Conservation (phyloP, 192 early-diverging fungal genomes). For the Phycomyces blakesleeanus region DNA sequence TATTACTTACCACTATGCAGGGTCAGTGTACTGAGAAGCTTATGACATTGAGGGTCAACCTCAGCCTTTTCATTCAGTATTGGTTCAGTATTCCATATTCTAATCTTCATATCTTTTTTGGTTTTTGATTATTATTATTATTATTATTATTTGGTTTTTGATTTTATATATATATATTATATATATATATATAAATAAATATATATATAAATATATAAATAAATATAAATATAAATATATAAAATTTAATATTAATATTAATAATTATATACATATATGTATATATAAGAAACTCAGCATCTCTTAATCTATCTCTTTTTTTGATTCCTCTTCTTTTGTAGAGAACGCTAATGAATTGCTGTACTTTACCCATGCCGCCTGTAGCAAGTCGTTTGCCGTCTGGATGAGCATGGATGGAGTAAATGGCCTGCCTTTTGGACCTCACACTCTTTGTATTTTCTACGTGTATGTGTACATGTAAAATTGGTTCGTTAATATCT, state of each 20-base stretch:
- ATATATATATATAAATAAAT: not conserved
- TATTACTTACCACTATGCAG: constrained; percentile 70
- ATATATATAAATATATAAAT: constrained; percentile 12
- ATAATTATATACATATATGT: not conserved
- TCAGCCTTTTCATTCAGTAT: constrained; percentile 51
- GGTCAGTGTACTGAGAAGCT: constrained; percentile 75
- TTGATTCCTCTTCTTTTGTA: too few species aligned
- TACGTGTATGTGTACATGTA: too few species aligned
- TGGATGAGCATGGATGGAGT: constrained; percentile 86
- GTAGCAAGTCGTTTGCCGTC: constrained; percentile 78
- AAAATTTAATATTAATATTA: not conserved
- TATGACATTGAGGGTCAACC: constrained; percentile 44
- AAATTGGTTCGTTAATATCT: too few species aligned
- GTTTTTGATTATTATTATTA: too few species aligned
- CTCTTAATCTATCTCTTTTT: not conserved
- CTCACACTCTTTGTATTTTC: constrained; percentile 33
- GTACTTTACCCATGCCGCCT: constrained; percentile 64
- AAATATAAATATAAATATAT: not conserved
- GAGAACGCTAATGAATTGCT: too few species aligned
- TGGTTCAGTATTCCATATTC: constrained; percentile 80
- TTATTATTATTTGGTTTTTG: too few species aligned
- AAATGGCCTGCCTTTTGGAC: constrained; percentile 60
- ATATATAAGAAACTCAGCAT: not conserved
- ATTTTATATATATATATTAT: too few species aligned
- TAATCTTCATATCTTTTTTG: constrained; percentile 78